Conservation (phyloP, 768 basidiomycete genomes). For the Leccinum truebloodii region DNA sequence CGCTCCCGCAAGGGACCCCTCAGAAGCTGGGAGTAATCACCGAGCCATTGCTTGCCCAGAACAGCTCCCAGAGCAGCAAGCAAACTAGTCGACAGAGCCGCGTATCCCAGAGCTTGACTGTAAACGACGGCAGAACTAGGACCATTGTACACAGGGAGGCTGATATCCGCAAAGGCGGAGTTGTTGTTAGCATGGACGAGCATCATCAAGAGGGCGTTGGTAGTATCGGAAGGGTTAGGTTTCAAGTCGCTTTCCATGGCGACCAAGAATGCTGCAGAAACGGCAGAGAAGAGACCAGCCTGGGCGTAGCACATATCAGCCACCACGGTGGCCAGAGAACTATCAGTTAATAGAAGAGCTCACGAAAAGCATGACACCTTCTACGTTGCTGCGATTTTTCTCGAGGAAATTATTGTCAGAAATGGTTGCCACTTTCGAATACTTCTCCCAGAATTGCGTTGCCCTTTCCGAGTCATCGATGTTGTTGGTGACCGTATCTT, state of each 20-base stretch:
- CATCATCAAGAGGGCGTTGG: conserved; percentile 29
- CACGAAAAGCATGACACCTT: conserved; percentile 7
- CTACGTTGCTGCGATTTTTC: background rate
- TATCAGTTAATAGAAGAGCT: background rate
- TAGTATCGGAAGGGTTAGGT: conserved; percentile 31
- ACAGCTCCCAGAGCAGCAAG: conserved; percentile 26
- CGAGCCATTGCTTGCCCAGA: conserved; percentile 18
- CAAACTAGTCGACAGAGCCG: conserved; percentile 22
- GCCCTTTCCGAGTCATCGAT: background rate
- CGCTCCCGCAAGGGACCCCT: conserved; percentile 14
- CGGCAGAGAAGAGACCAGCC: conserved; percentile 45
- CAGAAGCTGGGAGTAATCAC: conserved; percentile 11
- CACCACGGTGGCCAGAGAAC: background rate
- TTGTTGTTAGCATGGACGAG: conserved; percentile 14
- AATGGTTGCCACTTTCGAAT: background rate
- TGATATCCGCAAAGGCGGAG: conserved; percentile 9
- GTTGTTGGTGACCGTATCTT: background rate
- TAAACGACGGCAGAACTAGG: conserved; percentile 17
- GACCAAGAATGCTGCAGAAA: conserved; percentile 39
- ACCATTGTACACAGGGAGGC: conserved; percentile 18
- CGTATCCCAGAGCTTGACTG: conserved; percentile 21
- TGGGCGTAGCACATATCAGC: conserved; percentile 7
- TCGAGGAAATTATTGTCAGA: conserved; percentile 1
- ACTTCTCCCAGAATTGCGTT: conserved; percentile 1
- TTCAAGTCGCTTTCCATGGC: conserved; percentile 36